Percentiles rank a stretch among this genome's conserved stretches.
phyloP scores from a whole-genome alignment of 805 yeast genomes.

The Candida sonorensis region DNA sequence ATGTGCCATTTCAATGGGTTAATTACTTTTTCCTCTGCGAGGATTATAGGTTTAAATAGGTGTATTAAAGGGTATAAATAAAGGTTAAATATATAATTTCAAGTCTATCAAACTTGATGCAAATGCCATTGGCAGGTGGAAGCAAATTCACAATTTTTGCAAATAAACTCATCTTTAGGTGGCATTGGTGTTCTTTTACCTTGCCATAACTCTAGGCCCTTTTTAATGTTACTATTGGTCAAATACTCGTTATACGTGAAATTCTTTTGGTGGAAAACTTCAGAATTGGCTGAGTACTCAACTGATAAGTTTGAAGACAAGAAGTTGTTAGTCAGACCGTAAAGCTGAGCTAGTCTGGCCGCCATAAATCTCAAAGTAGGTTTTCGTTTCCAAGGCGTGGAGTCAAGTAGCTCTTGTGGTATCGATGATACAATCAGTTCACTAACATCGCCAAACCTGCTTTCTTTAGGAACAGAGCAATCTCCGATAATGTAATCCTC shows the following conservation, averaged over 20 bases:
- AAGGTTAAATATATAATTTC: no score
- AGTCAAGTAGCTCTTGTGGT: conserved; percentile 8
- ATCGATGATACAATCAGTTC: conserved; percentile 3
- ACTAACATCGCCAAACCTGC: conserved; percentile 2
- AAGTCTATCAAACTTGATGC: conserved; percentile 4
- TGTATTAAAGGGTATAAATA: no score
- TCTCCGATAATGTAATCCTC: conserved; percentile 12
- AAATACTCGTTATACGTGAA: conserved; percentile 31
- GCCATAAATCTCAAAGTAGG: conserved; percentile 53
- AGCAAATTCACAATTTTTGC: conserved; percentile 50
- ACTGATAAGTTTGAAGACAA: conserved; percentile 34
- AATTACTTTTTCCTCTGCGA: no score
- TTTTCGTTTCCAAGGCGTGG: conserved; percentile 41
- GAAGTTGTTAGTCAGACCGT: conserved; percentile 28
- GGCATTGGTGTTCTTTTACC: conserved; percentile 47
- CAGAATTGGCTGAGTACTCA: conserved; percentile 45
- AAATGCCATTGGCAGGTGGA: conserved; percentile 35
- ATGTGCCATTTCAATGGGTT: no score
- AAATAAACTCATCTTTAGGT: conserved; percentile 34
- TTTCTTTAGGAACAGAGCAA: neutral
- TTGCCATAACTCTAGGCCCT: conserved; percentile 47
- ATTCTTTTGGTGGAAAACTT: conserved; percentile 33
- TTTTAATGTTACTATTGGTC: conserved; percentile 24
- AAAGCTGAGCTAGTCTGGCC: conserved; percentile 45
- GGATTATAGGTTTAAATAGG: no score